Evolutionary conservation across 2,329 filamentous ascomycete species (phyloP), one percentile per base, ranked within the genome.

Genomic region (Torrubiella hemipterigena): DNA sequence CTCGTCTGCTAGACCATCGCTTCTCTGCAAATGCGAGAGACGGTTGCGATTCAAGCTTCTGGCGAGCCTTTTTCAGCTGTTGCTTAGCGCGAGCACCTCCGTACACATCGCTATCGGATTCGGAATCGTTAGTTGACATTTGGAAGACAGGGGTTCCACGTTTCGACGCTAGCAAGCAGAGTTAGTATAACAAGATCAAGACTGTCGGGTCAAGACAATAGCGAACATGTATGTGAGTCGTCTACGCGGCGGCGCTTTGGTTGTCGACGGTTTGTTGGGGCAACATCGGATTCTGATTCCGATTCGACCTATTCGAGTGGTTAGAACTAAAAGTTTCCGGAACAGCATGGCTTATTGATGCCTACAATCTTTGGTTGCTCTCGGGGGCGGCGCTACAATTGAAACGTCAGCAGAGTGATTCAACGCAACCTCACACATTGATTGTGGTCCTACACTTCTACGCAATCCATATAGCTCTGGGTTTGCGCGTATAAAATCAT

Each of bases 381-480:
- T 34, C 63, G 62, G 27, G 71, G 68, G 32, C 71, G 69, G 34
- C 67, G 67, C 69, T 75, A 42, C 27, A 31, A 18, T 27, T 25
- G 38, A 30, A 19, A 36, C 42, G 53, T 62, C 42, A 61, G 54
- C 43, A 43, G 33, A 26, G 24, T 24, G 35, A 37, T 40, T 34
- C 29, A 12, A 34, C 30, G 42, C 41, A 31, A 2, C 8, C 37
- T 46, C 43, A 44, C 42, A 38, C 17, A 24, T 11, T 22, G 7
- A 7, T 23, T 19, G 20, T 31, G n/a, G 31, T 58, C 81, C 40
- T 77, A 91, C 87, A 63, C 91, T 98, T 61, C 91, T 75, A 45
- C 91, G 77, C 43, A 98, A 67, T 29, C 91, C 91, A 62, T 96
- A 98, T 7, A 98, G 67, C 58, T 94, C 86, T 27, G 91, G 91